Conservation (phyloP, 192 early-diverging fungal genomes). For the Haplosporangium gracile region DNA sequence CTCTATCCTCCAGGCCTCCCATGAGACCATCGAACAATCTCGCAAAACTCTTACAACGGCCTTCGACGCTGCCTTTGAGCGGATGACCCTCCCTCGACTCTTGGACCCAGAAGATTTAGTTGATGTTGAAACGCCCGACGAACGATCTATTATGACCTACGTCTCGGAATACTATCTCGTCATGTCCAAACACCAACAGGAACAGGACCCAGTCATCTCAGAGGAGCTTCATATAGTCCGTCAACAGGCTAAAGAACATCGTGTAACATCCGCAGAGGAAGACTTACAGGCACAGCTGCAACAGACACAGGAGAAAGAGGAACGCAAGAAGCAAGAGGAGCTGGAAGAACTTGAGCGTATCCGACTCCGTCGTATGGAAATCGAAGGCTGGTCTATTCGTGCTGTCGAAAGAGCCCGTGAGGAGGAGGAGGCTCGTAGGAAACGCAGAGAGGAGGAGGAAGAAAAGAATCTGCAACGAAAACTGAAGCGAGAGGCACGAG, state of each 20-base stretch:
- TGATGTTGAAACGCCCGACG: constrained; percentile 65
- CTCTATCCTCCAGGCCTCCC: constrained; percentile 37
- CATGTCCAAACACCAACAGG: constrained; percentile 60
- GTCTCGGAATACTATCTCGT: constrained; percentile 65
- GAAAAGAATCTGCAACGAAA: constrained; percentile 34
- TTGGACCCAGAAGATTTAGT: constrained; percentile 63
- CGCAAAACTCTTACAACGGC: constrained; percentile 39
- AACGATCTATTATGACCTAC: constrained; percentile 67
- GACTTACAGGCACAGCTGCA: constrained; percentile 15
- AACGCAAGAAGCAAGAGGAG: constrained; percentile 35
- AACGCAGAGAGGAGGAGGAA: constrained; percentile 52
- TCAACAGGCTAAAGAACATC: constrained; percentile 39
- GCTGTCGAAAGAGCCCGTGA: constrained; percentile 44
- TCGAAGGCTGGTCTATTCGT: constrained; percentile 52
- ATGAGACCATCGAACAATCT: constrained; percentile 58
- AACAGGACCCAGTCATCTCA: constrained; percentile 20
- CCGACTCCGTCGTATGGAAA: constrained; percentile 47
- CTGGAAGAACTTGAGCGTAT: constrained; percentile 51
- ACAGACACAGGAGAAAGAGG: constrained; percentile 35
- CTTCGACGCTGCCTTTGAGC: constrained; percentile 58
- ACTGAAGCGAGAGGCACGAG: constrained; percentile 37
- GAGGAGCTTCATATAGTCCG: constrained; percentile 34
- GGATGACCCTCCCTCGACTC: constrained; percentile 57
- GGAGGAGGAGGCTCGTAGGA: constrained; percentile 48
- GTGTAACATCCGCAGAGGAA: constrained; percentile 34